A percentile compares a stretch with the other conserved stretches of the same genome.
phyloP scores from a whole-genome alignment of 768 basidiomycete genomes.

The Boletus reticulatus region DNA sequence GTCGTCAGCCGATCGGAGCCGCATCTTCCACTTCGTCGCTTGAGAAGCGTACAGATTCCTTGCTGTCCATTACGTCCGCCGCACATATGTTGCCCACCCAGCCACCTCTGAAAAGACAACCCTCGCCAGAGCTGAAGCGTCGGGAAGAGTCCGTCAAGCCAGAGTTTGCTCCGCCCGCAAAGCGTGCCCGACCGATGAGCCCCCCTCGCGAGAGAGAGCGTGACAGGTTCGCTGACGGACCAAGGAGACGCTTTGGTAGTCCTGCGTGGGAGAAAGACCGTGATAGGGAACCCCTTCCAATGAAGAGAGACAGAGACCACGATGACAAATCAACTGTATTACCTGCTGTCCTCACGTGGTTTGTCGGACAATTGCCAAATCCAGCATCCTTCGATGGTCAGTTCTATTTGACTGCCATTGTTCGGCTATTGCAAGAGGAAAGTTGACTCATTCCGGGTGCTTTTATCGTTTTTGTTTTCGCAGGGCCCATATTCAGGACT shows the following conservation, averaged over 20 bases:
- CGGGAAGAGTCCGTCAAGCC: conserved; percentile 42
- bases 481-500: conserved; percentile 86
- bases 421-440: conserved; percentile 13
- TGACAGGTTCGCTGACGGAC: conserved; percentile 37
- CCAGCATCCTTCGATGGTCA: conserved; percentile 80
- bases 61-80: conserved; percentile 31
- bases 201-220: conserved; percentile 52
- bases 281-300: conserved; percentile 40
- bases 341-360: conserved; percentile 71
- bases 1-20: conserved; percentile 23
- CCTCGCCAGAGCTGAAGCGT: conserved; percentile 37
- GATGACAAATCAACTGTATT: conserved; percentile 52
- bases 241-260: conserved; percentile 41
- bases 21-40: conserved; percentile 21
- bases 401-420: conserved; percentile 24
- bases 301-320: conserved; percentile 37
- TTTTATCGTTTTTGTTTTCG: conserved; percentile 8
- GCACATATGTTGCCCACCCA: conserved; percentile 24
- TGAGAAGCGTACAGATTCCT: conserved; percentile 37
- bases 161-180: conserved; percentile 39
- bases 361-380: conserved; percentile 76
- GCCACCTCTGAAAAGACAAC: conserved; percentile 28
- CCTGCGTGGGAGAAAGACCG: conserved; percentile 46
- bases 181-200: conserved; percentile 46
- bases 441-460: conserved; percentile 5